Percentiles rank a stretch among this genome's conserved stretches.
phyloP scores from a whole-genome alignment of 805 yeast species.

The Yamadazyma phyllophila region DNA sequence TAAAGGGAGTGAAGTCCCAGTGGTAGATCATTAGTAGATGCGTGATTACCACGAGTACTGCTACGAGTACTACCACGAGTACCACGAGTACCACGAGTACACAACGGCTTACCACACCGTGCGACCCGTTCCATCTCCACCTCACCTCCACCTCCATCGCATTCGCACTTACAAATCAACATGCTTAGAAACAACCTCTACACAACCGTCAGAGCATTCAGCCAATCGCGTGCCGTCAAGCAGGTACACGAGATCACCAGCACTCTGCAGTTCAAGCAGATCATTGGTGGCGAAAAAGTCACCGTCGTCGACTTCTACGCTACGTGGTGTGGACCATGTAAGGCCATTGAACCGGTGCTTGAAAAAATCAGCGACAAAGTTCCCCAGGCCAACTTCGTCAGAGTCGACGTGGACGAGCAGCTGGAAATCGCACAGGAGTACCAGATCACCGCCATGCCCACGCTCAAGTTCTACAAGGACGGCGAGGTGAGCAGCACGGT shows the following conservation, averaged over 20 bases:
- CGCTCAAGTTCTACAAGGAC: constrained; percentile 59
- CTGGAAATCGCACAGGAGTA: constrained; percentile 59
- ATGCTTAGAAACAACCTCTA: neutral
- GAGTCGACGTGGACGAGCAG: constrained; percentile 68
- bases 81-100: no score
- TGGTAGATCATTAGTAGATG: no score
- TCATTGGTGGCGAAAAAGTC: constrained; percentile 25
- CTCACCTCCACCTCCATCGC: neutral
- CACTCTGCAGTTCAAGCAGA: constrained; percentile 24
- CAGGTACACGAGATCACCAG: constrained; percentile 29
- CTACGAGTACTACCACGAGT: no score
- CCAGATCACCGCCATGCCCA: constrained; percentile 75
- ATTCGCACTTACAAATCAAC: neutral
- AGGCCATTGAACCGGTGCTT: constrained; percentile 39
- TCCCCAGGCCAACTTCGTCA: constrained; percentile 57
- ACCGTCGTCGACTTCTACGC: constrained; percentile 42
- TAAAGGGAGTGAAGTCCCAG: no score
- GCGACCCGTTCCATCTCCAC: no score
- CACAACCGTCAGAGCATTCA: neutral
- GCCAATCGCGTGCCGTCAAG: neutral
- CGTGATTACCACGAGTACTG: no score
- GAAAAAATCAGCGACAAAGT: constrained; percentile 31
- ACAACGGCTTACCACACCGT: no score
- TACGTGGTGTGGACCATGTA: constrained; percentile 47
- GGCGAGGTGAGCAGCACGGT: constrained; percentile 57